These are phyloP conservation scores for Talaromyces marneffei DNA, from an alignment of 2,329 filamentous ascomycete species.

Conservation along the genomic window DNA sequence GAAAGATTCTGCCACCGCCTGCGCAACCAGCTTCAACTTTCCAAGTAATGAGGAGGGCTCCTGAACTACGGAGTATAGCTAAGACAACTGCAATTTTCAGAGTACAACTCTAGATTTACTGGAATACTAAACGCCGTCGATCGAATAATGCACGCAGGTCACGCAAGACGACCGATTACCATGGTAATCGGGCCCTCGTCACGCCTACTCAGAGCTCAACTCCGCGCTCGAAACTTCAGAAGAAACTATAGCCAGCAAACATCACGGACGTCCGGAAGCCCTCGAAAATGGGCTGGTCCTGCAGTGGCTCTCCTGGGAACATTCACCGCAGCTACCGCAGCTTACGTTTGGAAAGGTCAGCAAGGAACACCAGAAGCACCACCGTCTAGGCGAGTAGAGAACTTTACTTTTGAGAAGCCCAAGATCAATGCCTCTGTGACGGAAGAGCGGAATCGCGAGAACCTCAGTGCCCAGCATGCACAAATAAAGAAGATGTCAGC, in stretches of 20 bases:
- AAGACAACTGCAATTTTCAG: neutral
- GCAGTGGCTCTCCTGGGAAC: constrained; percentile 28
- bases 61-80: neutral
- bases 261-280: constrained; percentile 15
- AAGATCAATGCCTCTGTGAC: constrained; percentile 49
- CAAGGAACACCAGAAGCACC: constrained; percentile 19
- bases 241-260: constrained; percentile 28
- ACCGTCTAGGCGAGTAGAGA: constrained; percentile 14
- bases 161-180: constrained; percentile 22
- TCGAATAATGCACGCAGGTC: constrained; percentile 24
- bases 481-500: constrained; percentile 79
- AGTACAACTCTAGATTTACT: neutral
- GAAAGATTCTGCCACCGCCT: constrained; percentile 30
- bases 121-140: no score
- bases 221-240: constrained; percentile 22
- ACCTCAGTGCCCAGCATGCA: constrained; percentile 77
- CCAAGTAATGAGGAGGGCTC: neutral
- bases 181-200: constrained; percentile 20
- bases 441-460: constrained; percentile 66
- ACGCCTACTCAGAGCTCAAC: constrained; percentile 19
- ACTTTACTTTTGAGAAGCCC: constrained; percentile 63
- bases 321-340: constrained; percentile 27
- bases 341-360: constrained; percentile 25
- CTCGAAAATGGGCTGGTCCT: constrained; percentile 26
- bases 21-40: constrained; percentile 21